Conservation (phyloP, 768 basidiomycete genomes). For the Lentinula sp. region DNA sequence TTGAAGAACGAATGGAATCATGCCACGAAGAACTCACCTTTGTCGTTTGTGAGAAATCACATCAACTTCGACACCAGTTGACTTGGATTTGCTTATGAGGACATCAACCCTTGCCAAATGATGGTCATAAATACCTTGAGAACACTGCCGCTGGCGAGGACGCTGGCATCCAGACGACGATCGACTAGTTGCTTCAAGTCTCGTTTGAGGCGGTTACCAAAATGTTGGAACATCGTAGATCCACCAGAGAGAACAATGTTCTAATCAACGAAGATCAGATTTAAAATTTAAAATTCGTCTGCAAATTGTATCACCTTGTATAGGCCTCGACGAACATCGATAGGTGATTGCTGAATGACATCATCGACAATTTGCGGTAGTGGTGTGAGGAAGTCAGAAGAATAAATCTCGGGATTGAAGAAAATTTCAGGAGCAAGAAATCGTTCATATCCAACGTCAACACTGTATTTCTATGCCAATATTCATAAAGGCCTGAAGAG, state of each 20-base stretch:
- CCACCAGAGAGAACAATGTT: constrained; percentile 98
- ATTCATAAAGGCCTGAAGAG: neutral
- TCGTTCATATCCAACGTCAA: constrained; percentile 97
- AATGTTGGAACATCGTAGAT: constrained; percentile 99
- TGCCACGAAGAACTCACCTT: constrained; percentile 40
- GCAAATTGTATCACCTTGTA: constrained; percentile 63
- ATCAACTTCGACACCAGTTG: constrained; percentile 95
- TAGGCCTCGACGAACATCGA: constrained; percentile 92
- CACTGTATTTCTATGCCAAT: constrained; percentile 72
- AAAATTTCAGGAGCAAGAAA: constrained; percentile 99
- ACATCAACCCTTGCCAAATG: neutral
- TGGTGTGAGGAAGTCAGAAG: constrained; percentile 95
- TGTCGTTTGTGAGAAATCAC: constrained; percentile 98
- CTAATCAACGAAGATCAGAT: constrained; percentile 27
- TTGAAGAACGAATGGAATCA: constrained; percentile 6
- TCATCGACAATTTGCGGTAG: constrained; percentile 94
- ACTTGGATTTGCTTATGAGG: constrained; percentile 38
- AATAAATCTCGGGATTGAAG: constrained; percentile 99
- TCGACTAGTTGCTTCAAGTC: constrained; percentile 95
- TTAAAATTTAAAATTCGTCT: neutral
- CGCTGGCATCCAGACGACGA: constrained; percentile 76
- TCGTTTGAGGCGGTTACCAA: constrained; percentile 93
- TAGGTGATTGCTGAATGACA: constrained; percentile 93
- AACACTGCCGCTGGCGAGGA: constrained; percentile 63
- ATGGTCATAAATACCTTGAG: constrained; percentile 51